Evolutionary conservation across 2,329 filamentous ascomycete species (phyloP).

Genomic region (Acephala macrosclerotiorum): DNA sequence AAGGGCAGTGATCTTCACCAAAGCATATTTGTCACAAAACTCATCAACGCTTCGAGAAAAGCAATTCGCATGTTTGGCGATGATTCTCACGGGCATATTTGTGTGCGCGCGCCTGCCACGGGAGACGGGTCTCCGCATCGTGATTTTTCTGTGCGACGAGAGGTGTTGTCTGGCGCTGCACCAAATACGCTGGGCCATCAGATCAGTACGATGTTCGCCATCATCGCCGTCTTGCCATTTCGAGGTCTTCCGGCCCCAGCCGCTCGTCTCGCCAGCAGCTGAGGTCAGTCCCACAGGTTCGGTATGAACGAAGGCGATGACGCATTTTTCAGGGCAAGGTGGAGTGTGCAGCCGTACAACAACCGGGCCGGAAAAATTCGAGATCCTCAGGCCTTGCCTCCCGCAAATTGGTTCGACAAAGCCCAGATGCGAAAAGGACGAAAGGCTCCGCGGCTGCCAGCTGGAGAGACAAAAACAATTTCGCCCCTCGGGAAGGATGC

Average conservation of each 20-base stretch:
- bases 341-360: neutral
- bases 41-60: slow-evolving; percentile 7
- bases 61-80: neutral
- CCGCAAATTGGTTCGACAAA: neutral
- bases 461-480: neutral
- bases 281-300: neutral
- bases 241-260: neutral
- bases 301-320: neutral
- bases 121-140: neutral
- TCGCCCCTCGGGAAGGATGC: slow-evolving; percentile 8
- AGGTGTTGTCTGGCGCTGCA: no score
- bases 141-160: no score
- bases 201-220: no score
- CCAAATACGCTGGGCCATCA: no score
- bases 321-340: neutral
- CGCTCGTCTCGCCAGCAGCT: neutral
- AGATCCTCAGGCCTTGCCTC: neutral
- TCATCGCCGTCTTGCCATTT: neutral
- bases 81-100: neutral
- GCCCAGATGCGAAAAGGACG: neutral
- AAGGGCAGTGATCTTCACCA: neutral
- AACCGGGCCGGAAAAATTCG: slow-evolving; percentile 2
- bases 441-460: neutral
- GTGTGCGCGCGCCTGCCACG: no score
- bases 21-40: slow-evolving; percentile 16